Percentiles rank a stretch among this genome's conserved stretches.
phyloP scores from a whole-genome alignment of 768 basidiomycete genomes.

The Russula dissimulans region DNA sequence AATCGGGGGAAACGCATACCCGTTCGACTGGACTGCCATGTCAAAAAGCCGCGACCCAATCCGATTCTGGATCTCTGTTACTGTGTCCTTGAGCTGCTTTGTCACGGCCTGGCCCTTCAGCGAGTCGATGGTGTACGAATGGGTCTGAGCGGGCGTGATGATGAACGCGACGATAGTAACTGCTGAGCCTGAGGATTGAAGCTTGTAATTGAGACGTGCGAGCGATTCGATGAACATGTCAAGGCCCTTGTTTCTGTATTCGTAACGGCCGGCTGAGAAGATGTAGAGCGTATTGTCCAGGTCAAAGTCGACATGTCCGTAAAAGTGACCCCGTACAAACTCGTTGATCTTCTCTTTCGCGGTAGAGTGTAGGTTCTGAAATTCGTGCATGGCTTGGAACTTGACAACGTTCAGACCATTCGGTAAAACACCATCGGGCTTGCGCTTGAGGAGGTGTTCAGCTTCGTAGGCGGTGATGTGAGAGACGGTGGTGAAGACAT shows the following conservation, averaged over 20 bases:
- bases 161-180: slow-evolving; percentile 95
- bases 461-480: slow-evolving; percentile 98
- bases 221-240: slow-evolving; percentile 99
- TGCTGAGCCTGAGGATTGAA: slow-evolving; percentile 54
- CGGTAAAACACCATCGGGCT: slow-evolving; percentile 93
- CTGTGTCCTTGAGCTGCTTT: slow-evolving; percentile 92
- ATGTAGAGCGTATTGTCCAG: slow-evolving; percentile 87
- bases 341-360: slow-evolving; percentile 98
- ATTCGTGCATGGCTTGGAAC: slow-evolving; percentile 99
- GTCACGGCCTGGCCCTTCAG: slow-evolving; percentile 97
- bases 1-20: slow-evolving; percentile 38
- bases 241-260: slow-evolving; percentile 98
- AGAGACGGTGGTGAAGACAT: slow-evolving; percentile 96
- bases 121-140: slow-evolving; percentile 96
- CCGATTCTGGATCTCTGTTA: slow-evolving; percentile 89
- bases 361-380: slow-evolving; percentile 89
- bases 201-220: slow-evolving; percentile 68
- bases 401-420: slow-evolving; percentile 98
- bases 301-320: slow-evolving; percentile 95
- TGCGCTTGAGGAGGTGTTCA: slow-evolving; percentile 94
- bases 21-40: slow-evolving; percentile 86
- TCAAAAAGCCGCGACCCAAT: slow-evolving; percentile 91
- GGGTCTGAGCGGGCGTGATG: slow-evolving; percentile 95
- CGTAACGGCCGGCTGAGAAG: slow-evolving; percentile 99
- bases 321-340: slow-evolving; percentile 96